Percentiles rank a stretch among this genome's conserved stretches.
phyloP scores from a whole-genome alignment of 352 stramenopile genomes.

The Pythium brassicae region DNA sequence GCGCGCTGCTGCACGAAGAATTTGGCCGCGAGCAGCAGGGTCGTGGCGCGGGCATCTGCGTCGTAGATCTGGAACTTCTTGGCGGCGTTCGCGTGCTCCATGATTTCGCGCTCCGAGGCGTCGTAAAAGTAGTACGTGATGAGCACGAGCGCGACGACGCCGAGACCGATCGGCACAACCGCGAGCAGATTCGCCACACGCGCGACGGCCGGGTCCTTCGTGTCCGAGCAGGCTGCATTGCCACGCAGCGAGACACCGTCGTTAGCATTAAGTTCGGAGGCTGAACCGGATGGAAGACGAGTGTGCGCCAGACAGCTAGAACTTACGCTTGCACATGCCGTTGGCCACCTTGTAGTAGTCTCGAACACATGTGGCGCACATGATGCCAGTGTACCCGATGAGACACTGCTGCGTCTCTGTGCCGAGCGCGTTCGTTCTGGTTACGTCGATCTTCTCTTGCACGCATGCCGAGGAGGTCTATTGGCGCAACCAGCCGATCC shows the following conservation, averaged over 20 bases:
- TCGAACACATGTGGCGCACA: conserved; percentile 38
- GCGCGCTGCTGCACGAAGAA: conserved; percentile 23
- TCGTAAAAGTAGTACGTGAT: conserved; percentile 48
- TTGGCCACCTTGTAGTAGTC: conserved; percentile 59
- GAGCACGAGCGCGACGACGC: conserved; percentile 24
- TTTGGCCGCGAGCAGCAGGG: conserved; percentile 21
- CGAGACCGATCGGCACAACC: conserved; percentile 35
- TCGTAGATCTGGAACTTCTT: conserved; percentile 53
- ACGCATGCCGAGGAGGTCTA: conserved; percentile 28
- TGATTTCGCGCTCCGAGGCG: conserved; percentile 36
- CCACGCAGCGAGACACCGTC: neutral
- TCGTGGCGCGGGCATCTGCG: conserved; percentile 9
- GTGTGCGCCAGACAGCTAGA: neutral
- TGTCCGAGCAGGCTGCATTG: conserved; percentile 29
- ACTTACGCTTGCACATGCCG: conserved; percentile 52
- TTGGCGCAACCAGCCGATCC: neutral
- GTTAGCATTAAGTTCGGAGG: too few species aligned
- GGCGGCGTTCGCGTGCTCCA: conserved; percentile 46
- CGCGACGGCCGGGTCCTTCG: conserved; percentile 29
- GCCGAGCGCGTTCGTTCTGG: conserved; percentile 8
- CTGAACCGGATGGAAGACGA: neutral
- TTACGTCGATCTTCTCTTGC: conserved; percentile 7
- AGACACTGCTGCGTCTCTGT: conserved; percentile 34
- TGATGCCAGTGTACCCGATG: conserved; percentile 40
- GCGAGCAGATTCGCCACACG: conserved; percentile 33